Base-by-base conservation (phyloP, 805 yeast genomes). In the Candida sphagnicola region DNA sequence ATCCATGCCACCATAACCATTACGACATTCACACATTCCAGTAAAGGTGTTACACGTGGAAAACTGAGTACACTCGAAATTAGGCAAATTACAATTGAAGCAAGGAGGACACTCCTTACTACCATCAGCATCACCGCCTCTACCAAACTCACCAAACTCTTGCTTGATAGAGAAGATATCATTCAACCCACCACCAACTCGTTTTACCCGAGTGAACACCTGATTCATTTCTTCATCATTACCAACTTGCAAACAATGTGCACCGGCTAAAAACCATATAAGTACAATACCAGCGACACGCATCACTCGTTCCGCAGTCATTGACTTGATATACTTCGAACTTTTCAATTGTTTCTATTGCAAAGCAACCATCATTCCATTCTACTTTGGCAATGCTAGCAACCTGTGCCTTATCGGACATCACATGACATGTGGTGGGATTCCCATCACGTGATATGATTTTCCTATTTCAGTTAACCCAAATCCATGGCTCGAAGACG, bases 1-100 rank as follows among this genome's bases (percentile, higher is more conserved):
- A 58, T 93, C 96, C 51, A 80, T 79, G 5, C 98, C 97, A 3
- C 96, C 96, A 65, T 83, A 93, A 0, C 99, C 99, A 28, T 78
- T 80, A 31, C 87, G 77, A 64, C 99, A 93, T 38, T 86, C 95
- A 66, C 99, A 93, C 54, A 81, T 74, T 1, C 99, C 99, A 4
- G 91, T 85, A 60, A 70, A 87, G 24, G 82, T 75, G 58, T 93
- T 86, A 65, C 99, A 93, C n/a, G 62, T 62, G 18, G 95, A 89
- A 54, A 82, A 93, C 52, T 93, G 99, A 42, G 85, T 78, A 61
- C 99, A 93, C 46, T 80, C 82, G 53, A 85, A 89, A 46, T 89
- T 83, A 2, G 97, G 95, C 10, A 89, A 71, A 72, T 88, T 85
- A 67, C 99, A 93, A 61, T 93, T 91, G 75, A 93, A 93, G 54